A percentile compares a stretch with the other conserved stretches of the same genome.
Conservation (phyloP, 371 early-diverging fungal genomes). For the Apophysomyces sp. region DNA sequence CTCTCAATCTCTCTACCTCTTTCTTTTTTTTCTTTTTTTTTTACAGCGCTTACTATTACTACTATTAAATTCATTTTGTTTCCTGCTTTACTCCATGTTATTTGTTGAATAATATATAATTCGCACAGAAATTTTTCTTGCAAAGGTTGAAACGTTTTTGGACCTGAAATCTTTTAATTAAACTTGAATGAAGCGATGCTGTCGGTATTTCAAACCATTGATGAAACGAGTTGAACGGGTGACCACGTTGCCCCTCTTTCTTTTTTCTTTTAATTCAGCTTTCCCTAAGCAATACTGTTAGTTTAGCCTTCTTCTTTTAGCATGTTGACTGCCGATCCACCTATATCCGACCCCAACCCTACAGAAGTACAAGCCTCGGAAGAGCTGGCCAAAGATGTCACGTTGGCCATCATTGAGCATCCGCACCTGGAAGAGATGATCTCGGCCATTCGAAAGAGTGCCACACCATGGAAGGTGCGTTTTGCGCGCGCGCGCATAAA, state of each 20-base stretch:
- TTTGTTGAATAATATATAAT: too few species aligned
- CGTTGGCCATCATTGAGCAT: conserved; percentile 69
- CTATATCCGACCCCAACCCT: conserved; percentile 10
- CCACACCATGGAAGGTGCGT: conserved; percentile 88
- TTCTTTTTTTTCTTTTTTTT: conserved; percentile 36
- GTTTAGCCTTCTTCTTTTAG: conserved; percentile 25
- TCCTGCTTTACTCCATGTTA: not conserved
- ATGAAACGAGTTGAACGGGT: not conserved
- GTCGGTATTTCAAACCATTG: not conserved
- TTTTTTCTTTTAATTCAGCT: conserved; percentile 14
- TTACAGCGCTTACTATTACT: conserved; percentile 20
- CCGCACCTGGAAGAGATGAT: conserved; percentile 81
- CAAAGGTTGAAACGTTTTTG: not conserved
- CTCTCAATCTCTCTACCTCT: conserved; percentile 27
- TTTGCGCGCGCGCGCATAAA: not conserved
- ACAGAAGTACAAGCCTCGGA: not conserved
- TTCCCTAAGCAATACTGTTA: conserved; percentile 11
- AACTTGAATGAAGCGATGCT: too few species aligned
- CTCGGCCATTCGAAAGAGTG: conserved; percentile 59
- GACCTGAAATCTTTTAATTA: not conserved
- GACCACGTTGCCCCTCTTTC: conserved; percentile 10
- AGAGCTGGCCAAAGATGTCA: conserved; percentile 45
- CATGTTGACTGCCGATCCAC: conserved; percentile 24
- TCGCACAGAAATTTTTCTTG: too few species aligned
- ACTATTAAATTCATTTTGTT: not conserved